phyloP scores from a whole-genome alignment of 2,329 filamentous ascomycete species.

The Plenodomus lindquistii region DNA sequence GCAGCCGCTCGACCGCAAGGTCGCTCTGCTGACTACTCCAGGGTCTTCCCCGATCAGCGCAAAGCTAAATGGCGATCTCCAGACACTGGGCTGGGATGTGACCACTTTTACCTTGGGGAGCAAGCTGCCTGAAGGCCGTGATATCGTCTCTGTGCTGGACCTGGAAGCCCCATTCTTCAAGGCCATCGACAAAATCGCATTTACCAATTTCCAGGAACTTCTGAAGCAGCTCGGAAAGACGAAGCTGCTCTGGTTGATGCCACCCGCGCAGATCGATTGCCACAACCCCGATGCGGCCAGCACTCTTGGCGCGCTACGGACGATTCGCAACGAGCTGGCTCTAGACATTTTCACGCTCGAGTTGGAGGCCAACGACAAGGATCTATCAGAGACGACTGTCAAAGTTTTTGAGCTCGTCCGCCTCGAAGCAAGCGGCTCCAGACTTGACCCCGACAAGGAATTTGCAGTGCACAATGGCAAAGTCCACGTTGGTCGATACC shows the following conservation, averaged over 20 bases:
- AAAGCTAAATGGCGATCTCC: background rate
- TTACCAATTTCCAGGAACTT: background rate
- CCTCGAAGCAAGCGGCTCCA: background rate
- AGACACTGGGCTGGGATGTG: background rate
- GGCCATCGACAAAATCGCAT: background rate
- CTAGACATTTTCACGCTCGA: background rate
- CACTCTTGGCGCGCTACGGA: background rate
- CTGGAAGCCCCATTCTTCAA: background rate
- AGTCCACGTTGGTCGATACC: background rate
- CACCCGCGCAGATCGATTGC: background rate
- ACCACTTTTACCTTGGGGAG: background rate
- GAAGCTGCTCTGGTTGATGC: background rate
- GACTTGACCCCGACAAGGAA: background rate
- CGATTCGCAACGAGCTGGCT: background rate
- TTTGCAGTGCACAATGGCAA: background rate
- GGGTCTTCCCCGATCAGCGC: background rate
- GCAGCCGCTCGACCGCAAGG: background rate
- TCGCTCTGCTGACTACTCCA: background rate
- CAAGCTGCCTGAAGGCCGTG: background rate
- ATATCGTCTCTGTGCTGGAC: constrained; percentile 1
- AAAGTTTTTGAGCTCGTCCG: background rate
- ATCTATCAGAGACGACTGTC: background rate
- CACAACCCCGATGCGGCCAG: background rate
- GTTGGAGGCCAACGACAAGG: background rate
- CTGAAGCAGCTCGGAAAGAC: background rate